Conservation (phyloP, 2,329 filamentous ascomycete genomes). For the Cytospora chrysosperma region DNA sequence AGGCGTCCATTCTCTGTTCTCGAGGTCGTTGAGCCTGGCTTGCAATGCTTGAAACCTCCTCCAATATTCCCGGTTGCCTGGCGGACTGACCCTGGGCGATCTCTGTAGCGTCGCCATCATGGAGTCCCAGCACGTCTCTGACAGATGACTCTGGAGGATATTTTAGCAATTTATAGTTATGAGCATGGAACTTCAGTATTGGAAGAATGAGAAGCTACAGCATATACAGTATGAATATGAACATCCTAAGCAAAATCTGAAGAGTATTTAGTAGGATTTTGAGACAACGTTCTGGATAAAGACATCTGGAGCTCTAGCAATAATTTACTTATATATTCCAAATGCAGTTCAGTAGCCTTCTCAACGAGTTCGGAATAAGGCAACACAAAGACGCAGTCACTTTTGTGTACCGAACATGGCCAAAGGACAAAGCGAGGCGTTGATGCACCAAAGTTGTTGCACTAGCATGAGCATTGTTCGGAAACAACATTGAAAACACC, state of each 20-base stretch:
- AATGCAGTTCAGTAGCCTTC: neutral
- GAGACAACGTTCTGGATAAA: neutral
- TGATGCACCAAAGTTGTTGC: neutral
- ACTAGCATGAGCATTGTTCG: neutral
- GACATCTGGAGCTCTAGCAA: neutral
- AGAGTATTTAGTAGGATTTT: neutral
- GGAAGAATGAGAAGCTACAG: neutral
- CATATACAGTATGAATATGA: neutral
- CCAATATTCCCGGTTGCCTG: neutral
- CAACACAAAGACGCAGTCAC: neutral
- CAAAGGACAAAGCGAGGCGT: neutral
- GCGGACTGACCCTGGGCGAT: neutral
- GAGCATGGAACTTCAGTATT: neutral
- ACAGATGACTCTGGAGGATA: neutral
- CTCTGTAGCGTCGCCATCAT: neutral
- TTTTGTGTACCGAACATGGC: no score
- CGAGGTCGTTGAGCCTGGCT: neutral
- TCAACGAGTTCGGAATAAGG: neutral
- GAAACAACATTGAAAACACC: neutral
- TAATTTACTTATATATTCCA: neutral
- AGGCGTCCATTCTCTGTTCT: neutral
- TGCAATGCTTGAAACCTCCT: neutral
- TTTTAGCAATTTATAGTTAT: neutral
- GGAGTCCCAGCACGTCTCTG: neutral
- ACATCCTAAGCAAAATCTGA: neutral